Evolutionary conservation across 768 basidiomycete species (phyloP), one percentile per base, ranked within the genome.

Genomic region (Tubosaeta brunneosetosa): DNA sequence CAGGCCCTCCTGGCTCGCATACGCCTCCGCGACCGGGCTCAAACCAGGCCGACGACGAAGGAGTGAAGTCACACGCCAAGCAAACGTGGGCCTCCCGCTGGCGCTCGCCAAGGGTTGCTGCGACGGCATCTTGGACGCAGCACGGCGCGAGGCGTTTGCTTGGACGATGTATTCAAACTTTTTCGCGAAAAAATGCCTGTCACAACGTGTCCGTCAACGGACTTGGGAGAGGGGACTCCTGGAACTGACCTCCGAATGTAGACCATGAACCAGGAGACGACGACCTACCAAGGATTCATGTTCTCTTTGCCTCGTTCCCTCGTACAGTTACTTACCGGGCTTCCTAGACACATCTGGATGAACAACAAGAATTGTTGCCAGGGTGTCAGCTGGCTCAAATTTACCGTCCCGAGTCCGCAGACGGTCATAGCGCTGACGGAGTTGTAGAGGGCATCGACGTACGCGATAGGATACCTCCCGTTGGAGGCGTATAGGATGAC

Each of bases 231-330:
- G 48, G 8, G n/a, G 8, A 42, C 41, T 14, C 19, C 3, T 13
- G 13, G n/a, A 22, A 44, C 62, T 12, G 26, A 88, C 87, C 82
- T 83, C 52, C 92, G 78, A 53, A 85, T 78, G 52, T 84, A 80
- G 26, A 95, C 90, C 68, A 90, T 88, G 52, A 91, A 74, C 86
- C 91, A 90, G 0, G 90, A 91, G 7, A 93, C 80, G 13, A 84
- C 61, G 36, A 91, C 81, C 84, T 91, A 47, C n/a, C 37, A 12
- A 45, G 27, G 6, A 27, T 44, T 44, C 22, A 37, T 38, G 17
- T 10, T 38, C 13, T 45, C 16, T 44, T 11, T 16, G 16, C 22
- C 12, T n/a, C 56, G 26, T 31, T 49, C 27, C 6, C 7, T 9
- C 17, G 19, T 25, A 25, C 43, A 47, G 44, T n/a, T 22, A 76